Evolutionary conservation across 2,329 filamentous ascomycete species (phyloP).

Genomic region (Hypoxylon sp.): DNA sequence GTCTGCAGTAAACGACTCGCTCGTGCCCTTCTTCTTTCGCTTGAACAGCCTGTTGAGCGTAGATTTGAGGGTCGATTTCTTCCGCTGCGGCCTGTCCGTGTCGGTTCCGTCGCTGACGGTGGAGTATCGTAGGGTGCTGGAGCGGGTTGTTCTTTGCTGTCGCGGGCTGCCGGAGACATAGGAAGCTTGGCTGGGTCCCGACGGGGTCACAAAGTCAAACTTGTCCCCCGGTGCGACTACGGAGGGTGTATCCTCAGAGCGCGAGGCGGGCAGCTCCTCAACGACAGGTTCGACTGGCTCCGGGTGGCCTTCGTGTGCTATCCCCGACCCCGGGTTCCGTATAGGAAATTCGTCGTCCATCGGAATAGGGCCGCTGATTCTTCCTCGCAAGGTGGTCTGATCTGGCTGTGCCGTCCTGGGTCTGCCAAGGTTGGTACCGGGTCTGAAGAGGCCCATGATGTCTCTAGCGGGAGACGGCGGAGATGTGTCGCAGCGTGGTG

Average conservation of each 20-base stretch:
- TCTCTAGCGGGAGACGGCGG: constrained; percentile 21
- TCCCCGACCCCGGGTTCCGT: constrained; percentile 52
- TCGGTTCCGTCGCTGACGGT: constrained; percentile 54
- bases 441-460: constrained; percentile 57
- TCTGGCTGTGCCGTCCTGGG: constrained; percentile 50
- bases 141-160: constrained; percentile 49
- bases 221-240: constrained; percentile 37
- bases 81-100: constrained; percentile 55
- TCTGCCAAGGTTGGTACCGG: constrained; percentile 51
- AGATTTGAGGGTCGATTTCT: constrained; percentile 64
- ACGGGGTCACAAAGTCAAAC: constrained; percentile 33
- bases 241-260: constrained; percentile 31
- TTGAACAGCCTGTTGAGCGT: constrained; percentile 67
- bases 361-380: constrained; percentile 68
- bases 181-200: constrained; percentile 41
- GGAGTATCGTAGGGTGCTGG: constrained; percentile 57
- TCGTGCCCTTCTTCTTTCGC: constrained; percentile 59
- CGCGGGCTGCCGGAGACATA: constrained; percentile 41
- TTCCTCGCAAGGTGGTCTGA: constrained; percentile 61
- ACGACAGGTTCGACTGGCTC: constrained; percentile 30
- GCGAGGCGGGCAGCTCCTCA: constrained; percentile 35
- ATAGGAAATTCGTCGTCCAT: constrained; percentile 66
- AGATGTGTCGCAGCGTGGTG: constrained; percentile 20
- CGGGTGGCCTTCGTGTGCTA: constrained; percentile 46
- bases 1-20: constrained; percentile 43